Percentiles rank a stretch among this genome's conserved stretches.
Evolutionary conservation across 495 filamentous ascomycete genomes (phyloP).

Genomic region (Tuber umbilicatum): DNA sequence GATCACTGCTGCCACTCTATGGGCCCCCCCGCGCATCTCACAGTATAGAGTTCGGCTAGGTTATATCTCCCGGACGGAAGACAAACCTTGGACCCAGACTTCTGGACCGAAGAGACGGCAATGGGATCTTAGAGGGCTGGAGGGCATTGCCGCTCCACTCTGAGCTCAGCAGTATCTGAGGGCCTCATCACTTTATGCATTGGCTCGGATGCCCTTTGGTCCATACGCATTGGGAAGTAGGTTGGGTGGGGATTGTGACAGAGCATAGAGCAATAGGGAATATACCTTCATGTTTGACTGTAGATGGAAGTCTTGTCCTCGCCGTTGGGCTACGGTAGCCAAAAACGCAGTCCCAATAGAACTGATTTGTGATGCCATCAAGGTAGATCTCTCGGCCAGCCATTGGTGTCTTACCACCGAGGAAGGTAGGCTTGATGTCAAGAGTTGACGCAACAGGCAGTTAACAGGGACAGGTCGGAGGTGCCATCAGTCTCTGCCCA

Average conservation of each 20-base stretch:
- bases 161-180: conserved; percentile 4
- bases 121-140: neutral
- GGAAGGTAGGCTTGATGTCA: neutral
- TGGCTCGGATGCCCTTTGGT: neutral
- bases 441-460: neutral
- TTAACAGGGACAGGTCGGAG: neutral
- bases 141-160: neutral
- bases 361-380: neutral
- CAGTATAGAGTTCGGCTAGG: neutral
- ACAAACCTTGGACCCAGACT: neutral
- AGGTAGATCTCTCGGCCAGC: neutral
- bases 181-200: conserved; percentile 2
- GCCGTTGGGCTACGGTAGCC: neutral
- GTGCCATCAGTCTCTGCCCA: neutral
- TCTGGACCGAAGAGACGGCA: neutral
- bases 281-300: neutral
- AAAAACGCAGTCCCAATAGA: neutral
- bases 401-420: neutral
- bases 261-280: neutral
- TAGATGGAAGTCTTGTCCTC: neutral
- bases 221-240: neutral
- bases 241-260: neutral
- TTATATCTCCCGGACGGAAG: neutral
- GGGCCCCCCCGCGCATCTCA: neutral
- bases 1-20: conserved; percentile 2